A percentile compares a stretch with the other conserved stretches of the same genome.
Evolutionary conservation across 129 eudicot species (phyloP).

Genomic region (sunflower (Helianthus annuus)): DNA sequence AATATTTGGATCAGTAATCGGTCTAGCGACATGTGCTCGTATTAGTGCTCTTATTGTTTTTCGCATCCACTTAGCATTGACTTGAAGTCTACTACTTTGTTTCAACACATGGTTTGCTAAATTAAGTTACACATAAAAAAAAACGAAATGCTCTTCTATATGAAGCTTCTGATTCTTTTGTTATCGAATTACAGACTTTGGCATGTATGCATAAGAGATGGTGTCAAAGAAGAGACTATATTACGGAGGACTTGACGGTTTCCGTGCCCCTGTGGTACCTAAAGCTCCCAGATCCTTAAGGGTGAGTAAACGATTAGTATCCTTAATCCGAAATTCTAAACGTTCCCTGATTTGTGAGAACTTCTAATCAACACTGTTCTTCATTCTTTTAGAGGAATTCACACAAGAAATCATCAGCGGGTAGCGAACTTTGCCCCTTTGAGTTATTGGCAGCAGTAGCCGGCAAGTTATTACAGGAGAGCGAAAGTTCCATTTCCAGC

Average conservation of each 20-base stretch:
- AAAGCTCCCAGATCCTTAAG: conserved; percentile 89
- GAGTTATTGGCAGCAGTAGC: conserved; percentile 95
- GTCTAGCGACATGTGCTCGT: background rate
- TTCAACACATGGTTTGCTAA: background rate
- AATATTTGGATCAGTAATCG: conserved; percentile 5
- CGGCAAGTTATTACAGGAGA: conserved; percentile 82
- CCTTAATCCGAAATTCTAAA: background rate
- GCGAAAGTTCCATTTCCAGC: conserved; percentile 91
- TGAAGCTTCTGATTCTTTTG: conserved; percentile 7
- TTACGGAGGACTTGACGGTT: conserved; percentile 67
- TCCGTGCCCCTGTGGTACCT: conserved; percentile 67
- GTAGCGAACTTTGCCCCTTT: conserved; percentile 66
- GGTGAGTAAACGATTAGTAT: conserved; percentile 43
- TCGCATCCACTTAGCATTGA: background rate
- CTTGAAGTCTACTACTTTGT: background rate
- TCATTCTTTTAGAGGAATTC: conserved; percentile 52
- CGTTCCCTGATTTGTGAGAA: background rate
- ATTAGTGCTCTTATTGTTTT: background rate
- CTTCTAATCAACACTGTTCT: conserved; percentile 16
- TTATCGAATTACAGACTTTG: conserved; percentile 27
- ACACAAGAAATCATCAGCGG: conserved; percentile 41
- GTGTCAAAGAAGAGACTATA: conserved; percentile 67
- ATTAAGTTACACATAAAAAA: background rate
- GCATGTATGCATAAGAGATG: conserved; percentile 66
- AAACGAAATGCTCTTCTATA: background rate